Base-by-base conservation (phyloP, 1,139 yeast species). In the Entelexis paramagnoliae region DNA sequence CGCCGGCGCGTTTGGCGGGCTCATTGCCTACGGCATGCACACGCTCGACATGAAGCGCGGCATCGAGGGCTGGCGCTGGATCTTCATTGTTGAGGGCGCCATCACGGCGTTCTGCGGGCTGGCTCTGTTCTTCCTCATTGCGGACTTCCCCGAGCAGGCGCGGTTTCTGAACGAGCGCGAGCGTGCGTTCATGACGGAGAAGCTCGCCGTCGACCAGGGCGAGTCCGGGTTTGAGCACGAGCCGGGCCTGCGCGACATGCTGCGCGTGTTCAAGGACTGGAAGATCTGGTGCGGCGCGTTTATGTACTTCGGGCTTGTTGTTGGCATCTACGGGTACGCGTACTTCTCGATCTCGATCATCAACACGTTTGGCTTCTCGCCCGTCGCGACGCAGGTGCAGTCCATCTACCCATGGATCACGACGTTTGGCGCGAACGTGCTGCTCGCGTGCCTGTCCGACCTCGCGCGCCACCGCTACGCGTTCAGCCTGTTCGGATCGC, bases 1-100 rank as follows among this genome's bases (percentile, higher is more conserved):
- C 55, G 83, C 89, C 24, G 88, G 91, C 63, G 93, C 89, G 4
- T 83, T 84, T 66, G 83, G 86, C 52, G 93, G 94, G 54, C 77
- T 86, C 50, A 75, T 85, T 55, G 85, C 85, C 29, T 78, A 76
- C 50, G 81, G 80, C 51, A 74, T 79, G 49, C 66, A 75, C 62
- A 76, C 72, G 51, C 64, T 80, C 56, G 69, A 74, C 57, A 79
- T 79, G 14, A 65, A 60, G 14, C 72, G 70, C 47, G 81, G 81
- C 9, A 60, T 72, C 41, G 64, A 62, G 17, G 71, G 83, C n/a
- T 83, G 89, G 91, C 73, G 79, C 65, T 83, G 86, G 83, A 72
- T 83, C 55, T 83, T 79, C 65, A 75, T 83, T 57, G 75, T 83
- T 57, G 91, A 83, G 64, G 91, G 91, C 51, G 71, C 80, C 5